phyloP scores from a whole-genome alignment of 148 eudicot species.

The Cornus florida region DNA sequence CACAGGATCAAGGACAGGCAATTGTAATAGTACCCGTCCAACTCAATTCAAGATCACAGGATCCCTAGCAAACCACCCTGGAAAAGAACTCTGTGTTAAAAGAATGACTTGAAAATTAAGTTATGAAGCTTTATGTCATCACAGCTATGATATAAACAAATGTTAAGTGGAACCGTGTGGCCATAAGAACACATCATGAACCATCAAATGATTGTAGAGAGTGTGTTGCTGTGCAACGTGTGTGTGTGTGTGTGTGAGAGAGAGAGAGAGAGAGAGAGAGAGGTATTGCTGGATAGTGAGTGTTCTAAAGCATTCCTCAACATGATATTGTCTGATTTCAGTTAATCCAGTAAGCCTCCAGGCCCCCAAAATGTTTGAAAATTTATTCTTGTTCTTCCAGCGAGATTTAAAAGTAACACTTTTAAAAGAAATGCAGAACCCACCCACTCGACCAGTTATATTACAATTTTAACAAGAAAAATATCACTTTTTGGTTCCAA shows the following conservation, averaged over 20 bases:
- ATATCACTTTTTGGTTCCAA: neutral
- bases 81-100: conserved; percentile 12
- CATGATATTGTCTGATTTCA: neutral
- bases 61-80: conserved; percentile 98
- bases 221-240: too few species aligned
- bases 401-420: neutral
- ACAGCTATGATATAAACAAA: neutral
- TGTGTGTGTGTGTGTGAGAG: neutral
- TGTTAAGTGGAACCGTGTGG: neutral
- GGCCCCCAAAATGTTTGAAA: neutral
- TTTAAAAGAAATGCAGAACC: neutral
- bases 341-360: neutral
- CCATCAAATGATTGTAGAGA: neutral
- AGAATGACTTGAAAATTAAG: neutral
- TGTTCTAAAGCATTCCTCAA: too few species aligned
- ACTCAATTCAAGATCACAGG: conserved; percentile 55
- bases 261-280: neutral
- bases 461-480: neutral
- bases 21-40: conserved; percentile 59
- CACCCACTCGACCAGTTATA: neutral
- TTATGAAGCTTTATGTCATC: neutral
- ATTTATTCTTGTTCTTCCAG: neutral
- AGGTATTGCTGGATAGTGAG: too few species aligned
- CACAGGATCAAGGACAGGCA: conserved; percentile 25
- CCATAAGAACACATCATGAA: neutral